These are phyloP conservation scores for Dactylellina haptotyla DNA, from an alignment of 2,329 filamentous ascomycete genomes.

Conservation along the genomic window DNA sequence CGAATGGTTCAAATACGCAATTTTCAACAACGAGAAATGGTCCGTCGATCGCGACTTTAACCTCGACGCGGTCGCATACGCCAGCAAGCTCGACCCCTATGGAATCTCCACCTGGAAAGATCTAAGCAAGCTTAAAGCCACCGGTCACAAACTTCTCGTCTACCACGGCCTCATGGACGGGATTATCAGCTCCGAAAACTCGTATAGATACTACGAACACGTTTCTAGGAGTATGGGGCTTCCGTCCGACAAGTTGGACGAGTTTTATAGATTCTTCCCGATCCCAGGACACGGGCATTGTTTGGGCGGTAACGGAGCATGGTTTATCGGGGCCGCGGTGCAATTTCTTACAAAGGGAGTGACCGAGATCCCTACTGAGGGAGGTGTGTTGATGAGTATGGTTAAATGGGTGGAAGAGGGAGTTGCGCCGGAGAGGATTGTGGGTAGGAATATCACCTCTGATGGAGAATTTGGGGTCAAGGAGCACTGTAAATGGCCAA, in stretches of 20 bases:
- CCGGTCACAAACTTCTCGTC: slow-evolving; percentile 64
- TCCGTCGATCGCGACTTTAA: slow-evolving; percentile 60
- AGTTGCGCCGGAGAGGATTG: slow-evolving; percentile 59
- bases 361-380: background rate
- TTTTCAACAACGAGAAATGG: slow-evolving; percentile 63
- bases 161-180: slow-evolving; percentile 62
- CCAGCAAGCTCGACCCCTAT: slow-evolving; percentile 59
- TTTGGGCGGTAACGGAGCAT: slow-evolving; percentile 57
- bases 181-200: slow-evolving; percentile 26
- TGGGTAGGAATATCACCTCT: slow-evolving; percentile 28
- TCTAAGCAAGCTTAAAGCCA: slow-evolving; percentile 61
- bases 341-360: background rate
- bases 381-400: slow-evolving; percentile 63
- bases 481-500: slow-evolving; percentile 38
- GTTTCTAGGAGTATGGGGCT: slow-evolving; percentile 27
- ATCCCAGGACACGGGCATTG: slow-evolving; percentile 61
- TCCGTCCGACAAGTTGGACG: slow-evolving; percentile 49
- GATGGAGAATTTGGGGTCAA: background rate
- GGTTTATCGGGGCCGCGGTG: slow-evolving; percentile 27
- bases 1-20: slow-evolving; percentile 64
- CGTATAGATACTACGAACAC: slow-evolving; percentile 35
- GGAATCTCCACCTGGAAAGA: slow-evolving; percentile 62
- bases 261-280: slow-evolving; percentile 60
- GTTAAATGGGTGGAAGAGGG: slow-evolving; percentile 66
- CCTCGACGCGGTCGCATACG: slow-evolving; percentile 60